Evolutionary conservation across 176 grass and related monocot genomes (phyloP).

Genomic region (Phyllostachys edulis): DNA sequence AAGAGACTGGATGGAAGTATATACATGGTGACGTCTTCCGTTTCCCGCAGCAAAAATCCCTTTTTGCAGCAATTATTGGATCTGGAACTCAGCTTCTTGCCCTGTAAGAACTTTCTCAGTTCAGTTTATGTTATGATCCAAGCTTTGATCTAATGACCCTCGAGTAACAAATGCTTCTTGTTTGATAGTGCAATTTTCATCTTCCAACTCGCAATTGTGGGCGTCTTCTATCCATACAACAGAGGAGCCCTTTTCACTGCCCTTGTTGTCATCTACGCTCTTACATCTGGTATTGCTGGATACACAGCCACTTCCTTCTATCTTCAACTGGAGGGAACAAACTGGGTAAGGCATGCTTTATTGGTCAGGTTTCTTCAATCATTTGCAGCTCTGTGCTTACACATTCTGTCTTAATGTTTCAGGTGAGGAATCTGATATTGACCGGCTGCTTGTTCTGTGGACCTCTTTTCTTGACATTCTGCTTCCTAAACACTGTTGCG

Average conservation of each 20-base stretch:
- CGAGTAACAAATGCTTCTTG: not conserved
- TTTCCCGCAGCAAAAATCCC: slow-evolving; percentile 76
- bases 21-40: slow-evolving; percentile 86
- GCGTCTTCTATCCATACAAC: slow-evolving; percentile 95
- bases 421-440: slow-evolving; percentile 91
- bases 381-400: slow-evolving; percentile 21
- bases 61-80: slow-evolving; percentile 81
- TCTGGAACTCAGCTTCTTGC: slow-evolving; percentile 95
- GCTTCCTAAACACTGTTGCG: slow-evolving; percentile 91
- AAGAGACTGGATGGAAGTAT: slow-evolving; percentile 97
- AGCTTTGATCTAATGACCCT: slow-evolving; percentile 21
- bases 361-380: slow-evolving; percentile 8
- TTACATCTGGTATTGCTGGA: slow-evolving; percentile 93
- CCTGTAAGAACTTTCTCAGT: slow-evolving; percentile 59
- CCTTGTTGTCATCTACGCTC: slow-evolving; percentile 91
- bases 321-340: slow-evolving; percentile 85
- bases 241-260: slow-evolving; percentile 93
- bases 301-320: slow-evolving; percentile 89
- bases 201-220: slow-evolving; percentile 84
- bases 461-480: slow-evolving; percentile 89
- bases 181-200: slow-evolving; percentile 77
- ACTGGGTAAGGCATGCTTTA: slow-evolving; percentile 68
- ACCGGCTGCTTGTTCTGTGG: slow-evolving; percentile 93
- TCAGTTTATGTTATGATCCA: slow-evolving; percentile 23
- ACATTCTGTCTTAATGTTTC: slow-evolving; percentile 31